Evolutionary conservation across 2,329 filamentous ascomycete species (phyloP).

Genomic region (Scortechinia acanthostroma): DNA sequence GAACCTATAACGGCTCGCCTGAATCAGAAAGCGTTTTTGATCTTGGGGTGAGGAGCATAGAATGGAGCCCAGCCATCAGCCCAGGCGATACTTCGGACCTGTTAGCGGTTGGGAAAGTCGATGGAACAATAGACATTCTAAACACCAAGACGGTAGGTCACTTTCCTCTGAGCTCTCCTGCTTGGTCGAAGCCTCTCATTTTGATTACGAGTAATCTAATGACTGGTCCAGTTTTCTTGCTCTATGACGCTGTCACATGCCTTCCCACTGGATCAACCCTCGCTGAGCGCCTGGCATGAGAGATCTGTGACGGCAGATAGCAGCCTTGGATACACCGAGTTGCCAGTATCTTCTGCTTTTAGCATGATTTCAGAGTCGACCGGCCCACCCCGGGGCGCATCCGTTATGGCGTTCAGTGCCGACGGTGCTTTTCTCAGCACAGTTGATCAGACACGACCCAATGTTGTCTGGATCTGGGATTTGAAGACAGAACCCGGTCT

Average conservation of each 20-base stretch:
- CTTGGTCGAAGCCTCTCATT: conserved; percentile 4
- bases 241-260: conserved; percentile 21
- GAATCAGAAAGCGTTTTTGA: conserved; percentile 24
- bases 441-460: not conserved
- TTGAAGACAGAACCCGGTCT: not conserved
- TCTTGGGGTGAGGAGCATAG: conserved; percentile 38
- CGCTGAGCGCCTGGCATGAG: conserved; percentile 23
- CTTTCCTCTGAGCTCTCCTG: not conserved
- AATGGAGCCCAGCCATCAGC: conserved; percentile 38
- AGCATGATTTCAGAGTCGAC: not conserved
- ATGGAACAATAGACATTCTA: conserved; percentile 37
- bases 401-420: not conserved
- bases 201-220: not conserved
- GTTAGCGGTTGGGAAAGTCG: conserved; percentile 39
- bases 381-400: not conserved
- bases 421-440: not conserved
- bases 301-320: conserved; percentile 4
- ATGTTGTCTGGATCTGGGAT: not conserved
- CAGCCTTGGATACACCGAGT: not conserved
- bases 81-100: conserved; percentile 20
- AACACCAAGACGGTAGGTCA: conserved; percentile 26
- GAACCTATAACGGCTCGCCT: conserved; percentile 33
- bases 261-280: conserved; percentile 16
- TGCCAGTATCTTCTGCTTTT: conserved; percentile 2
- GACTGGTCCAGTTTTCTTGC: conserved; percentile 16